Evolutionary conservation across 768 basidiomycete genomes (phyloP).

Genomic region (Phaeotremella fagi): DNA sequence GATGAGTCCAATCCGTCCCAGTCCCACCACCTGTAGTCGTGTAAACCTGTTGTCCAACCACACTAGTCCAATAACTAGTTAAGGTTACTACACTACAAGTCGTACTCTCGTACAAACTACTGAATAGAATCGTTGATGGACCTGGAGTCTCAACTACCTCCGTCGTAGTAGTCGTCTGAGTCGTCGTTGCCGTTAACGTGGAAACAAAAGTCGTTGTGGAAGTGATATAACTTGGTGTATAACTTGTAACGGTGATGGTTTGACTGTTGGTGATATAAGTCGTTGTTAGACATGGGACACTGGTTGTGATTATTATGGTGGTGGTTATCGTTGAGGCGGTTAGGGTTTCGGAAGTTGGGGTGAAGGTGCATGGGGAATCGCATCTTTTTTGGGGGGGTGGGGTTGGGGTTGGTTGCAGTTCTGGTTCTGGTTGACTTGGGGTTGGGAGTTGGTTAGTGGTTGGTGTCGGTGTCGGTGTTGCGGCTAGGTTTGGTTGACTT

Average conservation of each 20-base stretch:
- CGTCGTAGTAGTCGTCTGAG: neutral
- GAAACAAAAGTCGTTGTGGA: neutral
- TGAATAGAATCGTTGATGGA: neutral
- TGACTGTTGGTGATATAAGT: too few species aligned
- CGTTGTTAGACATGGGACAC: neutral
- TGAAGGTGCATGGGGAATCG: neutral
- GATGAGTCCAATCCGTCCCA: neutral
- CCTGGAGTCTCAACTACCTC: neutral
- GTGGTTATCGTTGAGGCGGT: neutral
- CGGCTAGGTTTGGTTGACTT: neutral
- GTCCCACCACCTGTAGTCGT: neutral
- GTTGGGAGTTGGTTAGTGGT: neutral
- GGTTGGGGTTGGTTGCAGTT: neutral
- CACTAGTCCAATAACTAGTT: neutral
- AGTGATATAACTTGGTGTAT: neutral
- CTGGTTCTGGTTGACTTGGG: neutral
- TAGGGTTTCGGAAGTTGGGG: neutral
- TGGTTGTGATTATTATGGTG: neutral
- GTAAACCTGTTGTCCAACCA: neutral
- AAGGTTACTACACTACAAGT: neutral
- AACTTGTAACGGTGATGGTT: neutral
- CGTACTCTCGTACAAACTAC: neutral
- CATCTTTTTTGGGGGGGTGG: neutral
- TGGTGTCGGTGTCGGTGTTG: neutral
- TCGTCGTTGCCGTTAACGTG: neutral